These are phyloP conservation scores for Ophiostoma sp. DNA, from an alignment of 2,329 filamentous ascomycete species.

Conservation along the genomic window DNA sequence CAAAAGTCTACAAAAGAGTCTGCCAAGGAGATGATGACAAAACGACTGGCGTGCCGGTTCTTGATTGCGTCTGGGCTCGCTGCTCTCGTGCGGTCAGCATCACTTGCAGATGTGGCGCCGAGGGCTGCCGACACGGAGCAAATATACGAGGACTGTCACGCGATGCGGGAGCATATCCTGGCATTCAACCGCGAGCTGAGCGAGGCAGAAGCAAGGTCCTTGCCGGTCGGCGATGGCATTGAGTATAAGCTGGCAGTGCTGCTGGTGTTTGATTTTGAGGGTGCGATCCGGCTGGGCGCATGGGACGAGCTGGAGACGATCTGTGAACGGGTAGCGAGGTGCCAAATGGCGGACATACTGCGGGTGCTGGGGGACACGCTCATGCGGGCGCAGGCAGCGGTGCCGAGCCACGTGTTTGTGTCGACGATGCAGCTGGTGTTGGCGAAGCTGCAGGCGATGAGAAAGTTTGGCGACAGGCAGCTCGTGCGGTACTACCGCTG, in stretches of 20 bases:
- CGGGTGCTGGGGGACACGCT: constrained; percentile 64
- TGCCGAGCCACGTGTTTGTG: constrained; percentile 39
- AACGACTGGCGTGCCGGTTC: constrained; percentile 66
- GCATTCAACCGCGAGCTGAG: constrained; percentile 50
- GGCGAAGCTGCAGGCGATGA: constrained; percentile 58
- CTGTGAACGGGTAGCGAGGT: constrained; percentile 48
- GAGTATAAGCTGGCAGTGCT: constrained; percentile 57
- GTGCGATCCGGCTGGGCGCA: constrained; percentile 57
- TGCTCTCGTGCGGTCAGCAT: constrained; percentile 43
- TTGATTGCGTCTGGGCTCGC: constrained; percentile 51
- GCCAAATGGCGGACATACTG: constrained; percentile 44
- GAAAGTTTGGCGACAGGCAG: constrained; percentile 51
- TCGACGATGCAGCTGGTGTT: constrained; percentile 60
- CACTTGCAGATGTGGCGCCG: constrained; percentile 40
- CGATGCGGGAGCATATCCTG: constrained; percentile 55
- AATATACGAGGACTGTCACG: constrained; percentile 57
- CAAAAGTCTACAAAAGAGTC: constrained; percentile 26
- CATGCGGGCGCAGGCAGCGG: constrained; percentile 46
- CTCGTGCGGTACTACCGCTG: constrained; percentile 75
- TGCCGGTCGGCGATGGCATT: no score
- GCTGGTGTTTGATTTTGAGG: constrained; percentile 75
- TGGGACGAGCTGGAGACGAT: constrained; percentile 63
- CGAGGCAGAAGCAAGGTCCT: constrained; percentile 21
- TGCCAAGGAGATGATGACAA: constrained; percentile 43
- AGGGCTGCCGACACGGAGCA: constrained; percentile 38